These are phyloP conservation scores for Inonotus hispidus DNA, from an alignment of 1,284 basidiomycete genomes.

Conservation along the genomic window DNA sequence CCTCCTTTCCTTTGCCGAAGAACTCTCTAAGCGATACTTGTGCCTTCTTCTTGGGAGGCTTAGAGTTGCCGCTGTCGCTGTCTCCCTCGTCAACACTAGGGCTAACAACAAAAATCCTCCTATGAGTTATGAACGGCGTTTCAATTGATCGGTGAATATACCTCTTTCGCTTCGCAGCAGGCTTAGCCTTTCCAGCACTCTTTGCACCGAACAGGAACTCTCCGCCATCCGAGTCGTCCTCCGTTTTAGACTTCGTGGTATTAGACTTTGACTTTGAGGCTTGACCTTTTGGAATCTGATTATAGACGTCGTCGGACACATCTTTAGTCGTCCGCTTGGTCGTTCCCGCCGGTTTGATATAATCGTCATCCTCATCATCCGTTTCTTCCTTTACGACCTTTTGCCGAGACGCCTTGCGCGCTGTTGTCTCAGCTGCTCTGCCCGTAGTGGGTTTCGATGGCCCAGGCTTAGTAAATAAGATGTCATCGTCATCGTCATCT, in stretches of 20 bases:
- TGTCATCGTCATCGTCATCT: conserved; percentile 29
- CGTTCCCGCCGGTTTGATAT: conserved; percentile 8
- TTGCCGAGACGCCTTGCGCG: conserved; percentile 4
- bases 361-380: conserved; percentile 35
- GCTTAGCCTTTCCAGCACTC: conserved; percentile 20
- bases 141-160: neutral
- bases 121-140: neutral
- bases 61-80: conserved; percentile 20
- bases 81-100: conserved; percentile 20
- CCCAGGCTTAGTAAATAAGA: conserved; percentile 15
- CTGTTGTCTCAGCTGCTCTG: conserved; percentile 17
- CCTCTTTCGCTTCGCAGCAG: conserved; percentile 26
- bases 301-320: conserved; percentile 2
- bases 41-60: conserved; percentile 23
- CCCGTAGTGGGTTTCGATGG: conserved; percentile 6
- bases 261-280: neutral
- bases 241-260: neutral
- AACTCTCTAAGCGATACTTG: conserved; percentile 6
- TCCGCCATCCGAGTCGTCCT: conserved; percentile 8
- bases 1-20: conserved; percentile 11
- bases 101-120: conserved; percentile 8
- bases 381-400: conserved; percentile 35
- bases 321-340: conserved; percentile 6
- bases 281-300: neutral
- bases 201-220: conserved; percentile 21